A percentile compares a stretch with the other conserved stretches of the same genome.
These are phyloP conservation scores for Ophiostoma sp. DNA, from an alignment of 2,329 filamentous ascomycete genomes.

Conservation along the genomic window DNA sequence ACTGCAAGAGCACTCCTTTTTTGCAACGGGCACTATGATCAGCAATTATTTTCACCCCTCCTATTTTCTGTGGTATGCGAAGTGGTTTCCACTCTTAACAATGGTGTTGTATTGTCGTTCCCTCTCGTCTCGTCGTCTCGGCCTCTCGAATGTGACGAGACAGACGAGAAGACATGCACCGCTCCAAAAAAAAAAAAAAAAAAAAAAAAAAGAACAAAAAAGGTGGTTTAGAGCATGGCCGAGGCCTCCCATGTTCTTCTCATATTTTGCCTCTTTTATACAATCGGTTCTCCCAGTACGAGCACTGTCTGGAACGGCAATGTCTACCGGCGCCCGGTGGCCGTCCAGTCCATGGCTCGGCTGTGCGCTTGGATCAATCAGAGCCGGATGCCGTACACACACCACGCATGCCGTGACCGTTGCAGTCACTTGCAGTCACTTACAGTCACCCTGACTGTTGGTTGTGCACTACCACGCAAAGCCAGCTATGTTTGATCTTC, in stretches of 20 bases:
- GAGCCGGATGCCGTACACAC: constrained; percentile 6
- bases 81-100: neutral
- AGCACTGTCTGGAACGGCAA: neutral
- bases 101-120: neutral
- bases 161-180: neutral
- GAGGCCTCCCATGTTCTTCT: neutral
- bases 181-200: neutral
- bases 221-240: neutral
- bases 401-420: neutral
- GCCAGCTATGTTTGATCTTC: neutral
- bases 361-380: neutral
- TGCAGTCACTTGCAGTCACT: neutral
- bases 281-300: neutral
- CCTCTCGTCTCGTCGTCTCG: neutral
- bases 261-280: neutral
- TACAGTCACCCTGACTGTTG: neutral
- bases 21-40: neutral
- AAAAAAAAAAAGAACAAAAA: neutral
- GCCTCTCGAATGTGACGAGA: neutral
- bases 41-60: neutral
- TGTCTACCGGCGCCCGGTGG: neutral
- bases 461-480: neutral
- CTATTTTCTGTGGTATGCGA: neutral
- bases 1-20: neutral
- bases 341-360: neutral